Conservation (phyloP, 1,284 basidiomycete genomes). For the Austroboletus niveus region DNA sequence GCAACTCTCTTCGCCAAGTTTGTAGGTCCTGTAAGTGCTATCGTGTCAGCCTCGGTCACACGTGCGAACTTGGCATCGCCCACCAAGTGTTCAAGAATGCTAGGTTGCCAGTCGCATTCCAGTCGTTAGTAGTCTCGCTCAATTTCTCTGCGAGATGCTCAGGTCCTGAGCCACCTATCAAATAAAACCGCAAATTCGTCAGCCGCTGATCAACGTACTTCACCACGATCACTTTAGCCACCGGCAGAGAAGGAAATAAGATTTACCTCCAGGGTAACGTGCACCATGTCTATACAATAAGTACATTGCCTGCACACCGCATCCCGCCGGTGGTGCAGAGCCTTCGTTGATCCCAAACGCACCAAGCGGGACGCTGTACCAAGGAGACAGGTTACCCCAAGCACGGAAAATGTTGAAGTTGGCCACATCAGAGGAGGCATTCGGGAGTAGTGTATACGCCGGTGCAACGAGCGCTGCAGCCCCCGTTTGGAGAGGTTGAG, state of each 20-base stretch:
- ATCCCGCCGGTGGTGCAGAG: slow-evolving; percentile 67
- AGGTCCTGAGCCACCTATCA: too few relatives aligned
- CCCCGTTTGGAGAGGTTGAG: slow-evolving; percentile 47
- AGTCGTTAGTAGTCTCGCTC: neutral
- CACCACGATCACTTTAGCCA: too few relatives aligned
- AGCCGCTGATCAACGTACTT: neutral
- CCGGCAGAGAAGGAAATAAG: neutral
- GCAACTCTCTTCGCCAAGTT: slow-evolving; percentile 73
- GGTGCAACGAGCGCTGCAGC: slow-evolving; percentile 55
- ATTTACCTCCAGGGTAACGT: slow-evolving; percentile 71
- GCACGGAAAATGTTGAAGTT: slow-evolving; percentile 65
- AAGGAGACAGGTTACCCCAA: slow-evolving; percentile 85
- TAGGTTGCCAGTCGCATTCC: neutral
- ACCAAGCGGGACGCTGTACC: slow-evolving; percentile 71
- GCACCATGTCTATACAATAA: slow-evolving; percentile 80
- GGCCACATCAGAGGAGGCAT: slow-evolving; percentile 18
- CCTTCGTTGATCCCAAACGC: slow-evolving; percentile 73
- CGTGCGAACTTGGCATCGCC: slow-evolving; percentile 17
- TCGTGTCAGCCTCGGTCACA: slow-evolving; percentile 1
- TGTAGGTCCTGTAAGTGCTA: slow-evolving; percentile 60
- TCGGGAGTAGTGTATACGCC: slow-evolving; percentile 14
- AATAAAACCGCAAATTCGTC: neutral
- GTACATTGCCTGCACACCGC: slow-evolving; percentile 71
- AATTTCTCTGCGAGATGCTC: neutral
- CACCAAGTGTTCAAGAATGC: slow-evolving; percentile 53